Percentiles rank a stretch among this genome's conserved stretches.
These are phyloP conservation scores for Tuber microsphaerosporum DNA, from an alignment of 495 filamentous ascomycete genomes.

Conservation along the genomic window DNA sequence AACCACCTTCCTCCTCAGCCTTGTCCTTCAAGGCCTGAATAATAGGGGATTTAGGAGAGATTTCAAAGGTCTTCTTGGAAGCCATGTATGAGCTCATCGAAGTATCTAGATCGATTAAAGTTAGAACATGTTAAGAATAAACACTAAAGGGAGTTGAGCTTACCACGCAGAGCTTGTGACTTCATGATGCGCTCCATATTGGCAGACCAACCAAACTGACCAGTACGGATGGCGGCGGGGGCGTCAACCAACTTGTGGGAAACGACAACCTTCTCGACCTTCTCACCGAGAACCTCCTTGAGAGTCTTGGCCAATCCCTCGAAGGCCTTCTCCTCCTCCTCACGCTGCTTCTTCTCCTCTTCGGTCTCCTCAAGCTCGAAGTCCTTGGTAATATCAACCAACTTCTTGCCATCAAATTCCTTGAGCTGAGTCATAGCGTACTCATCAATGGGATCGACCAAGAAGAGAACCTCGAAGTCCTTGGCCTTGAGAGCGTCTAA, in stretches of 20 bases:
- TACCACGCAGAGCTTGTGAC: constrained; percentile 90
- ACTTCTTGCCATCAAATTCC: constrained; percentile 99
- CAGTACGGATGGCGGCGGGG: constrained; percentile 97
- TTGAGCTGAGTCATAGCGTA: constrained; percentile 99
- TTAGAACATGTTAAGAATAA: neutral
- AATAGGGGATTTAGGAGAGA: constrained; percentile 96
- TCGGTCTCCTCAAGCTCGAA: constrained; percentile 99
- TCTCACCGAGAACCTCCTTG: constrained; percentile 98
- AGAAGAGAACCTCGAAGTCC: constrained; percentile 98
- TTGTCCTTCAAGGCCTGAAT: constrained; percentile 98
- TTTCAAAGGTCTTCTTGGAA: constrained; percentile 99
- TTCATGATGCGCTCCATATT: constrained; percentile 99
- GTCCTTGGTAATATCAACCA: constrained; percentile 99
- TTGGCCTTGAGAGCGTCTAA: constrained; percentile 98
- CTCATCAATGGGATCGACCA: constrained; percentile 98
- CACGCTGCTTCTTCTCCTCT: constrained; percentile 95
- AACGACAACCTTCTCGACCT: constrained; percentile 99
- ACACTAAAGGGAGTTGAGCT: neutral
- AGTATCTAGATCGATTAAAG: constrained; percentile 52
- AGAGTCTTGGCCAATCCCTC: constrained; percentile 87
- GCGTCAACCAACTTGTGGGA: constrained; percentile 93
- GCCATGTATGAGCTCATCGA: constrained; percentile 99
- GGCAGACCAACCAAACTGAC: constrained; percentile 99
- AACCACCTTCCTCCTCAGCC: constrained; percentile 93
- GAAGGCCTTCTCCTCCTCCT: constrained; percentile 95